A percentile compares a stretch with the other conserved stretches of the same genome.
Evolutionary conservation across 1,139 yeast genomes (phyloP).

Genomic region (Kodamaea derodonti): DNA sequence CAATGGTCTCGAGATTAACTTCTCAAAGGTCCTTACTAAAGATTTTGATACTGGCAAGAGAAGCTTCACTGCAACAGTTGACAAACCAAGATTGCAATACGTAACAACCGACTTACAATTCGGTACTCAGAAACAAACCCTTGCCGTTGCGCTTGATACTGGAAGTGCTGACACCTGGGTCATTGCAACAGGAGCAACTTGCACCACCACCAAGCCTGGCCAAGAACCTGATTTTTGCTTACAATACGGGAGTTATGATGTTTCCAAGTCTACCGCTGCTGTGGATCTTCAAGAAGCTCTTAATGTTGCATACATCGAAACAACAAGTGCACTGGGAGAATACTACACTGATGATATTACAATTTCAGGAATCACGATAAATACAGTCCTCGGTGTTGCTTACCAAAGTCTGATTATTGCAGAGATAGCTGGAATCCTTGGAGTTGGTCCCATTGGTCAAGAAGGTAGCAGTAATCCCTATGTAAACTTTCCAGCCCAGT

Average conservation of each 20-base stretch:
- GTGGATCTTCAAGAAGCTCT: conserved; percentile 4
- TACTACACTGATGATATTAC: conserved; percentile 1
- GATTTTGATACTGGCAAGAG: too few species aligned
- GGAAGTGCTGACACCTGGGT: conserved; percentile 52
- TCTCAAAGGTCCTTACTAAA: background rate
- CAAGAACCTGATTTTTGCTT: background rate
- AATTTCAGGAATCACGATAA: background rate
- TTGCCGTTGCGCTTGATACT: conserved; percentile 52
- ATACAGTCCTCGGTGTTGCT: background rate
- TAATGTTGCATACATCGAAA: conserved; percentile 9
- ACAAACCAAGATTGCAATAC: background rate
- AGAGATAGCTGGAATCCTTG: conserved; percentile 16
- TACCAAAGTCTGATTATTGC: conserved; percentile 1
- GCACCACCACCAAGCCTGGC: background rate
- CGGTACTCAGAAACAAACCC: conserved; percentile 1
- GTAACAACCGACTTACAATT: background rate
- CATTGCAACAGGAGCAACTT: background rate
- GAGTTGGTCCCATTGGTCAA: conserved; percentile 12
- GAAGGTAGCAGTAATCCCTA: conserved; percentile 10
- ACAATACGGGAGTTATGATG: background rate
- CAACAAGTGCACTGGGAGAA: conserved; percentile 8
- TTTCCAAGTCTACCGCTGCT: background rate
- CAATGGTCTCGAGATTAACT: conserved; percentile 3
- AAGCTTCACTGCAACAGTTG: background rate
- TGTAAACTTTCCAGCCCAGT: conserved; percentile 17